Conservation (phyloP, 1,139 yeast genomes). For the Pneumocystis sp. region DNA sequence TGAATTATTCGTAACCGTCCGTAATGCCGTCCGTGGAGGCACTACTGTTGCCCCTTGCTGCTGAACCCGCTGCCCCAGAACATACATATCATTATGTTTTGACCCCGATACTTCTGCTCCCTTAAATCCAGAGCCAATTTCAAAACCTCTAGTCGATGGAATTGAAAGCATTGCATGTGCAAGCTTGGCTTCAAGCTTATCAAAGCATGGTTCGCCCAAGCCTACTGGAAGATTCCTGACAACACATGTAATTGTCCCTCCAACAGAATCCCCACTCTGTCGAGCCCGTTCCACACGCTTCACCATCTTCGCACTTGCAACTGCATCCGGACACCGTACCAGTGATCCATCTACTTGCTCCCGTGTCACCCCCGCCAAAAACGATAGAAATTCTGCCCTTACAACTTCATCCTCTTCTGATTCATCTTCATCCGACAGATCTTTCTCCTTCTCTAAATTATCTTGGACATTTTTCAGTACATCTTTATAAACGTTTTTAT, state of each 20-base stretch:
- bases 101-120: conserved; percentile 90
- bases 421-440: neutral
- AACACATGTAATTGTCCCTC: conserved; percentile 96
- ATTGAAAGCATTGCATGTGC: conserved; percentile 97
- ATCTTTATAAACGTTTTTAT: too few species aligned
- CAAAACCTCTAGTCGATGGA: conserved; percentile 97
- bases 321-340: conserved; percentile 78
- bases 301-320: conserved; percentile 63
- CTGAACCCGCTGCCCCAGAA: conserved; percentile 19
- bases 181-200: conserved; percentile 80
- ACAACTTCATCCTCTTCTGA: conserved; percentile 53
- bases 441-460: too few species aligned
- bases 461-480: too few species aligned
- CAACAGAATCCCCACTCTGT: conserved; percentile 82
- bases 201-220: conserved; percentile 94
- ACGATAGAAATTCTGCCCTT: conserved; percentile 46
- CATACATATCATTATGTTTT: conserved; percentile 78
- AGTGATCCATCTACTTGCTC: conserved; percentile 86
- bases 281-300: conserved; percentile 75
- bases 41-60: conserved; percentile 25
- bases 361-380: conserved; percentile 64
- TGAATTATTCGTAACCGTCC: conserved; percentile 78
- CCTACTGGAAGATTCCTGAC: conserved; percentile 87
- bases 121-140: conserved; percentile 86
- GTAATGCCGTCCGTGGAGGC: conserved; percentile 30